Conservation (phyloP, 2,329 filamentous ascomycete genomes). For the Colletotrichum ledebouriae region DNA sequence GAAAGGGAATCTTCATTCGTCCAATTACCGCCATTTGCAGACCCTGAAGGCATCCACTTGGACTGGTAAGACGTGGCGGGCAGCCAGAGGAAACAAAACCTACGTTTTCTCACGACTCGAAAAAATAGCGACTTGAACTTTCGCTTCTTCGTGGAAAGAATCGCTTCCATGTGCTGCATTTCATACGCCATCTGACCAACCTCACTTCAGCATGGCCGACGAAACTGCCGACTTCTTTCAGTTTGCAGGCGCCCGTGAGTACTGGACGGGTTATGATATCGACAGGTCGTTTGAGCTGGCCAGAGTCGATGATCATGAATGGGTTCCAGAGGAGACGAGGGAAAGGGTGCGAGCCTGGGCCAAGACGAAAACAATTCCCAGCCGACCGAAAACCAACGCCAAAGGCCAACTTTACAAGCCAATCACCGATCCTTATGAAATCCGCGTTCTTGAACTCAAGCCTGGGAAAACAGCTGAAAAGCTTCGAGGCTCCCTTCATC, state of each 20-base stretch:
- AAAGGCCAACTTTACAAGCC: neutral
- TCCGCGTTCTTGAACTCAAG: constrained; percentile 17
- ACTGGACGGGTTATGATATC: constrained; percentile 9
- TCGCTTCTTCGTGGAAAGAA: too few species aligned
- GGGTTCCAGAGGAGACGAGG: neutral
- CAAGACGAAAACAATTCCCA: neutral
- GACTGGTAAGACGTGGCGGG: neutral
- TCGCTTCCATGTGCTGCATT: neutral
- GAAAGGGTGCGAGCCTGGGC: neutral
- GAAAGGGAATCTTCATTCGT: neutral
- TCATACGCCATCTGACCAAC: neutral
- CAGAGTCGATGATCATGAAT: neutral
- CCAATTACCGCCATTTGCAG: neutral
- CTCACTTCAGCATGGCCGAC: neutral
- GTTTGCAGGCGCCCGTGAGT: neutral
- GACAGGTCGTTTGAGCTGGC: constrained; percentile 5
- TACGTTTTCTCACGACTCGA: neutral
- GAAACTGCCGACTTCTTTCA: constrained; percentile 4
- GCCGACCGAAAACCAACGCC: too few species aligned
- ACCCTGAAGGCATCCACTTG: neutral
- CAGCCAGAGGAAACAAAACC: too few species aligned
- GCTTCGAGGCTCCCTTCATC: neutral
- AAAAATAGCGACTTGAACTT: neutral
- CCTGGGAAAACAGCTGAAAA: neutral
- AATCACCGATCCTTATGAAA: constrained; percentile 13